These are phyloP conservation scores for Arbutus unedo DNA, from an alignment of 148 eudicot genomes.

Conservation along the genomic window DNA sequence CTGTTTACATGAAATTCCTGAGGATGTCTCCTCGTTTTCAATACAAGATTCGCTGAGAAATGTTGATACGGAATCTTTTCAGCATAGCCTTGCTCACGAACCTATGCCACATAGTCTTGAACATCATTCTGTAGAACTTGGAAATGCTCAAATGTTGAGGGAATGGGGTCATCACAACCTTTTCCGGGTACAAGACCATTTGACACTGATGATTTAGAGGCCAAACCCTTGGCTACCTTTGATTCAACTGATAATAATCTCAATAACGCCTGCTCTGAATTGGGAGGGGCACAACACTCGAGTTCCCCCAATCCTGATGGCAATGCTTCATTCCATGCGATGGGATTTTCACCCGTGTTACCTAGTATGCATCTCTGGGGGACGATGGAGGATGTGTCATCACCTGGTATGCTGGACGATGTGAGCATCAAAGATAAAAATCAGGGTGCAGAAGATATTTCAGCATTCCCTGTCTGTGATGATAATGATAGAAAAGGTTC, in stretches of 20 bases:
- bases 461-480: slow-evolving; percentile 31
- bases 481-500: slow-evolving; percentile 21
- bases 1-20: slow-evolving; percentile 21
- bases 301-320: slow-evolving; percentile 44
- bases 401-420: slow-evolving; percentile 35
- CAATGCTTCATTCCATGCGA: slow-evolving; percentile 40
- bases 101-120: slow-evolving; percentile 22
- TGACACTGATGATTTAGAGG: slow-evolving; percentile 28
- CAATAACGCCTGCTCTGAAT: slow-evolving; percentile 28
- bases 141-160: slow-evolving; percentile 25
- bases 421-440: slow-evolving; percentile 22
- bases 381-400: slow-evolving; percentile 42
- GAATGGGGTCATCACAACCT: slow-evolving; percentile 19
- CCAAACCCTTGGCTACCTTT: slow-evolving; percentile 20
- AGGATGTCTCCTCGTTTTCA: slow-evolving; percentile 16
- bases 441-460: slow-evolving; percentile 31
- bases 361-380: slow-evolving; percentile 59
- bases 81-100: slow-evolving; percentile 12
- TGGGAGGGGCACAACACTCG: slow-evolving; percentile 38
- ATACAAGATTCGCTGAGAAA: slow-evolving; percentile 18
- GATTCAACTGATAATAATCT: slow-evolving; percentile 21
- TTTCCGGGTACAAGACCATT: slow-evolving; percentile 27
- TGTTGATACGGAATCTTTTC: slow-evolving; percentile 28
- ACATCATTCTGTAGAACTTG: slow-evolving; percentile 18
- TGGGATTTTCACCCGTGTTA: slow-evolving; percentile 54